Evolutionary conservation across 495 filamentous ascomycete genomes (phyloP).

Genomic region (Aspergillus funiculosus): DNA sequence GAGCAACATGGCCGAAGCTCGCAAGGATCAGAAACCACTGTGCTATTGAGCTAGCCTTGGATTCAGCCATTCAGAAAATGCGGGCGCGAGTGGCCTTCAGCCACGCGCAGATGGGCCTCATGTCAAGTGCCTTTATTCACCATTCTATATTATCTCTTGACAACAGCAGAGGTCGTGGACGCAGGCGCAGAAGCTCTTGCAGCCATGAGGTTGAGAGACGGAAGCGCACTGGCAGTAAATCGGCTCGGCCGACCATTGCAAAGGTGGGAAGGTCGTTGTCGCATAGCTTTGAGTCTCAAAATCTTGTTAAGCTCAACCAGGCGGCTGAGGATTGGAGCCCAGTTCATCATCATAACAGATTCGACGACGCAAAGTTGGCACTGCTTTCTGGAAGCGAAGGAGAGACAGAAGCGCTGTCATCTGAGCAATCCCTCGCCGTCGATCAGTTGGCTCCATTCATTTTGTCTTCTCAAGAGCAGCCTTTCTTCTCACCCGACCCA

Average conservation of each 20-base stretch:
- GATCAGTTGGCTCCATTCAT: no score
- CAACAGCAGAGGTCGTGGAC: constrained; percentile 22
- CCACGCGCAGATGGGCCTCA: constrained; percentile 60
- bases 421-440: constrained; percentile 2
- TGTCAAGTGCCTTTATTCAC: constrained; percentile 16
- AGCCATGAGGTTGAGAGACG: constrained; percentile 29
- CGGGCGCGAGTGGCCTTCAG: constrained; percentile 74
- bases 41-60: constrained; percentile 80
- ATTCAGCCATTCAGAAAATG: constrained; percentile 72
- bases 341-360: constrained; percentile 4
- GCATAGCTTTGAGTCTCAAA: constrained; percentile 7
- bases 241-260: constrained; percentile 10
- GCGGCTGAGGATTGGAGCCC: constrained; percentile 14
- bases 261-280: constrained; percentile 29
- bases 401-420: constrained; percentile 11
- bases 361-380: constrained; percentile 13
- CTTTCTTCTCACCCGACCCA: constrained; percentile 9
- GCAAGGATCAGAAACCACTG: constrained; percentile 75
- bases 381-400: constrained; percentile 26
- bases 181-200: constrained; percentile 30
- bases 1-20: constrained; percentile 86
- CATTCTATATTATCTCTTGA: constrained; percentile 22
- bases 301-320: no score
- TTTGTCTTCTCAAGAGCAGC: background rate
- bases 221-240: constrained; percentile 17